phyloP scores from a whole-genome alignment of 208 protist species.

The Acanthamoeba sp. region DNA sequence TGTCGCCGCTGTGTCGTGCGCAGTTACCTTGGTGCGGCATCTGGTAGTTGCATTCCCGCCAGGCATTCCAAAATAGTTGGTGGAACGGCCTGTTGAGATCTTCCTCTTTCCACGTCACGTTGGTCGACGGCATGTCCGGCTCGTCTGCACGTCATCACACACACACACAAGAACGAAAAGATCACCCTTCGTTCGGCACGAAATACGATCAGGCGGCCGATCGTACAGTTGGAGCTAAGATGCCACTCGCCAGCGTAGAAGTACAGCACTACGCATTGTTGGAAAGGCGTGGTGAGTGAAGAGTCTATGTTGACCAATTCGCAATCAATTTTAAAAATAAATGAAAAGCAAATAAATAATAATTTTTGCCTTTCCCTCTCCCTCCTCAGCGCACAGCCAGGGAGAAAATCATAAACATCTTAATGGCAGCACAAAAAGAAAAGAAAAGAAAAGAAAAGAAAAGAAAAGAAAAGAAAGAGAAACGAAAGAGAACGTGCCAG shows the following conservation, averaged over 20 bases:
- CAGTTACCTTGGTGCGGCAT: neutral
- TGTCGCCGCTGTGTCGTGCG: too few species aligned
- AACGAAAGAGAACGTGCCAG: neutral
- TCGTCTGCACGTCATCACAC: neutral
- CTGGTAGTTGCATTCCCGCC: slow-evolving; percentile 8
- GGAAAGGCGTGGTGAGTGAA: neutral
- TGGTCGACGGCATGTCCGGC: neutral
- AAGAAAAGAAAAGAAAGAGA: neutral
- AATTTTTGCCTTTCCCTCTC: too few species aligned
- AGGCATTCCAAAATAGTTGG: slow-evolving; percentile 18
- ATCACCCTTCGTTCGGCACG: too few species aligned
- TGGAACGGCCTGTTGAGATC: neutral
- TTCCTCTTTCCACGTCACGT: slow-evolving; percentile 39
- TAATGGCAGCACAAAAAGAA: too few species aligned
- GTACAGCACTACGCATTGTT: neutral
- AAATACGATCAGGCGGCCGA: neutral
- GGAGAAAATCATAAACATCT: too few species aligned
- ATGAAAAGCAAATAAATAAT: too few species aligned
- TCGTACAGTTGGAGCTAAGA: slow-evolving; percentile 38
- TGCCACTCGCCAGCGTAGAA: slow-evolving; percentile 30
- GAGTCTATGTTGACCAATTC: neutral
- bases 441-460: too few species aligned
- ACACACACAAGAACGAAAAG: neutral
- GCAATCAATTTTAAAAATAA: too few species aligned
- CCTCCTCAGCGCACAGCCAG: too few species aligned